Percentiles rank a stretch among this genome's conserved stretches.
Conservation (phyloP, 2,329 filamentous ascomycete genomes). For the Trichoderma koningii region DNA sequence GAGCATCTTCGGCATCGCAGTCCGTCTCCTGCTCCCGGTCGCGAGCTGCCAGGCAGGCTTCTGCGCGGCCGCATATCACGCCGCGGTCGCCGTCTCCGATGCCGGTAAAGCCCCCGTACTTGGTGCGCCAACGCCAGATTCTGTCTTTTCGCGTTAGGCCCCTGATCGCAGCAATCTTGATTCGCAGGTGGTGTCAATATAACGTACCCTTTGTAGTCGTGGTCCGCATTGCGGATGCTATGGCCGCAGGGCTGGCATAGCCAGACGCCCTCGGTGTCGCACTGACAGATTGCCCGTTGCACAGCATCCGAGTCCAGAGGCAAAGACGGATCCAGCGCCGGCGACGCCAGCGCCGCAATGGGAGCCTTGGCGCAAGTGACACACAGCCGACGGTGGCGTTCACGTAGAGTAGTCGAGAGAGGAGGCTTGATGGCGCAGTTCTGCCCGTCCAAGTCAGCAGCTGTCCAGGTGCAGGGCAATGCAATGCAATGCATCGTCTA, state of each 20-base stretch:
- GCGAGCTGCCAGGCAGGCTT: constrained; percentile 72
- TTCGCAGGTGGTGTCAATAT: neutral
- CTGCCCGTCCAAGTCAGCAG: constrained; percentile 47
- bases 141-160: constrained; percentile 38
- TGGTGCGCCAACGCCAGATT: constrained; percentile 87
- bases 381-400: constrained; percentile 81
- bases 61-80: constrained; percentile 81
- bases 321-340: constrained; percentile 47
- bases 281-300: constrained; percentile 57
- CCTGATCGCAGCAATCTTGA: neutral
- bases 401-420: constrained; percentile 63
- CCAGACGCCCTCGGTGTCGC: constrained; percentile 66
- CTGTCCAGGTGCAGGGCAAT: neutral
- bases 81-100: constrained; percentile 87
- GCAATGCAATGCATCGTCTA: neutral
- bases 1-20: constrained; percentile 76
- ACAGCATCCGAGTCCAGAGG: constrained; percentile 57
- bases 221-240: constrained; percentile 62
- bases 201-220: constrained; percentile 59
- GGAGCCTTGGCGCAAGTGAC: constrained; percentile 72
- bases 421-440: constrained; percentile 90
- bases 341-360: constrained; percentile 56
- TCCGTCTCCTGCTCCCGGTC: constrained; percentile 83
- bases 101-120: constrained; percentile 81
- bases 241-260: constrained; percentile 83